Evolutionary conservation across 1,139 yeast species (phyloP), one percentile per base, ranked within the genome.

Genomic region (Hyphopichia khmerensis): DNA sequence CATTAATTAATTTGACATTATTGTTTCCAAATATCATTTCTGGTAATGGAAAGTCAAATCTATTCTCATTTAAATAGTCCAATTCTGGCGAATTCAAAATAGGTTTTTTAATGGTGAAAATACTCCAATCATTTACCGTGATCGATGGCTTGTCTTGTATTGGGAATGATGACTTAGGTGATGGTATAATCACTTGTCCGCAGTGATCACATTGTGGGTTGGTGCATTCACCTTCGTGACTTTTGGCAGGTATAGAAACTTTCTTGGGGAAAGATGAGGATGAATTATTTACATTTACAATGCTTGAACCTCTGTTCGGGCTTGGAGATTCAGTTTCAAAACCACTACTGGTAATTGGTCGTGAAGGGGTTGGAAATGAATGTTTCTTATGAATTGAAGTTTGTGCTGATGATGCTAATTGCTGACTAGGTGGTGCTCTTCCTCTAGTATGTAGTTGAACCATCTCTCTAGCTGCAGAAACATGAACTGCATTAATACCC

Each of bases 1-100:
- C 72, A 46, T 71, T 64, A 3, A 60, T 62, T 8, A 88, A 59
- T 40, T 69, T 72, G n/a, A 90, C 82, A 46, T 66, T 64, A 59
- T 87, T 91, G 51, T 87, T 82, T n/a, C 98, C 98, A 66, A 93
- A 93, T 14, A 93, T 90, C 99, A 93, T 93, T 59, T 93, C 99
- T 0, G 99, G 99, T 41, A 93, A 67, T 0, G 98, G 96, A 50
- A 93, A 80, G 10, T 82, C 81, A 44, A 85, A 75, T 43, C 75
- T 56, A n/a, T 77, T 62, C 6, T 75, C 79, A 45, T 81, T 85
- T 52, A 85, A 75, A 10, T 66, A 67, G 46, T 90, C 97, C 45
- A 93, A 77, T 58, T 90, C 96, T 3, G 66, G 69, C 1, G 93
- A 74, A 49, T 79, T 84, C 46, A 89, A 67, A 36, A 93, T 93